These are phyloP conservation scores for Diaporthe sp. DNA, from an alignment of 2,329 filamentous ascomycete genomes.

Conservation along the genomic window DNA sequence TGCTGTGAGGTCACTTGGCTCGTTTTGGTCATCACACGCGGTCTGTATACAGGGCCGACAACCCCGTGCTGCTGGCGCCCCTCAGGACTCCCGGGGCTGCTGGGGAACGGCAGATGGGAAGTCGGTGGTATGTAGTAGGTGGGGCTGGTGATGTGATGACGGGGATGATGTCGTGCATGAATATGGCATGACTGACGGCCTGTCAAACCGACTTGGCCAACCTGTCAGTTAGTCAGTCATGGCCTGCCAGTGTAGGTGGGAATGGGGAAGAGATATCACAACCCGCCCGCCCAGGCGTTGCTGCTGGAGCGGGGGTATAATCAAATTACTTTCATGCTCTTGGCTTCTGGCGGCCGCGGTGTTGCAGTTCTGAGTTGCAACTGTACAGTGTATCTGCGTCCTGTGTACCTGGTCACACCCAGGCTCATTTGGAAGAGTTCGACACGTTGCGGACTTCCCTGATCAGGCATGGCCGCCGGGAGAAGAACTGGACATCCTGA, in stretches of 20 bases:
- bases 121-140: not conserved
- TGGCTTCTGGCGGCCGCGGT: not conserved
- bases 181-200: not conserved
- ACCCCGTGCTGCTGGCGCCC: no score
- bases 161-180: constrained; percentile 26
- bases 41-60: no score
- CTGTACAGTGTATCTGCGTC: not conserved
- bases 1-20: not conserved
- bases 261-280: not conserved
- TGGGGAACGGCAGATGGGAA: not conserved
- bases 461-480: not conserved
- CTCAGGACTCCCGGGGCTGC: no score
- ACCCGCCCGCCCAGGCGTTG: not conserved
- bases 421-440: not conserved
- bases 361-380: not conserved
- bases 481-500: not conserved
- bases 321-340: not conserved
- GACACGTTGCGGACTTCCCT: not conserved
- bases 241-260: not conserved
- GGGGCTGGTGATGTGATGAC: constrained; percentile 11
- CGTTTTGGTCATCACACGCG: not conserved
- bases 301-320: not conserved
- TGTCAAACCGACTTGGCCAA: not conserved
- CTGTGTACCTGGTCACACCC: not conserved
- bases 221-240: not conserved